Evolutionary conservation across 2,329 filamentous ascomycete genomes (phyloP), one percentile per base, ranked within the genome.

Genomic region (Hypoxylon sp.): DNA sequence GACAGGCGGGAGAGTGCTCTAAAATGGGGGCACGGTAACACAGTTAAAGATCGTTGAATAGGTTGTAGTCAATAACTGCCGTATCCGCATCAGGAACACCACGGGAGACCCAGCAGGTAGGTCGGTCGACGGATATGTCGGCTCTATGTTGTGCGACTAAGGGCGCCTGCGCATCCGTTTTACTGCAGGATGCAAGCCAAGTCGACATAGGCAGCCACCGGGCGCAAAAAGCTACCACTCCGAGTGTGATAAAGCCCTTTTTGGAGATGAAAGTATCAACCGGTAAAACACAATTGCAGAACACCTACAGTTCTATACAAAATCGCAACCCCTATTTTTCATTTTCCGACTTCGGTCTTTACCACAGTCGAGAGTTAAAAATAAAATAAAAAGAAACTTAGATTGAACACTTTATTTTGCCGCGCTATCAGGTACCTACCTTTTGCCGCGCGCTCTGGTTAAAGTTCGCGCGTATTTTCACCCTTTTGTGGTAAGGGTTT

Each of bases 121-220:
- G 50, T 55, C 28, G 13, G 50, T 41, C 21, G 32, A 41, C 58
- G 62, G 53, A 62, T 65, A 50, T 38, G 43, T 55, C 60, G 50
- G 65, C 23, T 64, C 11, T 50, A 17, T 30, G 49, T 63, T 53
- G 36, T 59, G 62, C 65, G 11, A 60, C 25, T 41, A 41, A 41
- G 46, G 57, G 25, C 51, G 25, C 23, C 43, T 59, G 49, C 43
- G 13, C n/a, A 23, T 25, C 36, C 34, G 43, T 65, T 59, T 21
- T 67, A 48, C 55, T 46, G 41, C 52, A 67, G 46, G 46, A 53
- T 30, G 50, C 32, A 57, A 43, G 38, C n/a, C 36, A n/a, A 25
- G 49, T 23, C 25, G 11, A 14, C 13, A 6, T 7, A 14, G 30
- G 34, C 45, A 62, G 36, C 34, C 60, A 52, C 36, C 36, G 51